Evolutionary conservation across 164 flowering plant genomes (phyloP).

Genomic region (Taxillus chinensis): DNA sequence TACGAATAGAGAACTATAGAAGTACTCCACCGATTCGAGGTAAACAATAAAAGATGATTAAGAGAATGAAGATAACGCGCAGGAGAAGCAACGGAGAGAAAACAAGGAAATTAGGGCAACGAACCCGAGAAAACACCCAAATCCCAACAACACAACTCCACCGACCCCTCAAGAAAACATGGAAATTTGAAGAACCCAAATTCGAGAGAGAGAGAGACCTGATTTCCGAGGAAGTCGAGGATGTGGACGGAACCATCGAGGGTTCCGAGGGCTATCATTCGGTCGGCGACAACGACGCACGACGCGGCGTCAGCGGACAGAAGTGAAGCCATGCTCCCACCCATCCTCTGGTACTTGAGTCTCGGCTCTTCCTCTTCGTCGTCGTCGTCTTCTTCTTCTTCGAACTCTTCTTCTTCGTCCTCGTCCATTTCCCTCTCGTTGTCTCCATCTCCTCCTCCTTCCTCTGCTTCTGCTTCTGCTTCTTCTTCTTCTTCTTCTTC

Average conservation of each 20-base stretch:
- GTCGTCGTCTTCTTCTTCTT: constrained; percentile 52
- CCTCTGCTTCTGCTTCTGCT: too few species aligned
- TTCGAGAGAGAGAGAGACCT: constrained; percentile 25
- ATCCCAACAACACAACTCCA: too few species aligned
- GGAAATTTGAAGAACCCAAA: too few species aligned
- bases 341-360: constrained; percentile 97
- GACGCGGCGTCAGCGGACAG: constrained; percentile 72
- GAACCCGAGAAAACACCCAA: too few species aligned
- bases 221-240: constrained; percentile 94
- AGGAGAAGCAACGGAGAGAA: too few species aligned
- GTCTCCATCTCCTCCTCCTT: constrained; percentile 77
- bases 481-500: too few species aligned
- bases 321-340: constrained; percentile 83
- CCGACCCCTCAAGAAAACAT: too few species aligned
- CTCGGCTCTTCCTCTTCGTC: constrained; percentile 97
- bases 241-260: constrained; percentile 78
- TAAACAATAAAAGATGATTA: too few species aligned
- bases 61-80: too few species aligned
- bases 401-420: constrained; percentile 42
- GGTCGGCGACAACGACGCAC: constrained; percentile 78
- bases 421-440: constrained; percentile 28
- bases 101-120: too few species aligned
- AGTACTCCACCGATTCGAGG: too few species aligned
- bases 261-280: constrained; percentile 97
- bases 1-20: too few species aligned